Conservation (phyloP, 768 basidiomycete genomes). For the Leccinum pellstonianum region DNA sequence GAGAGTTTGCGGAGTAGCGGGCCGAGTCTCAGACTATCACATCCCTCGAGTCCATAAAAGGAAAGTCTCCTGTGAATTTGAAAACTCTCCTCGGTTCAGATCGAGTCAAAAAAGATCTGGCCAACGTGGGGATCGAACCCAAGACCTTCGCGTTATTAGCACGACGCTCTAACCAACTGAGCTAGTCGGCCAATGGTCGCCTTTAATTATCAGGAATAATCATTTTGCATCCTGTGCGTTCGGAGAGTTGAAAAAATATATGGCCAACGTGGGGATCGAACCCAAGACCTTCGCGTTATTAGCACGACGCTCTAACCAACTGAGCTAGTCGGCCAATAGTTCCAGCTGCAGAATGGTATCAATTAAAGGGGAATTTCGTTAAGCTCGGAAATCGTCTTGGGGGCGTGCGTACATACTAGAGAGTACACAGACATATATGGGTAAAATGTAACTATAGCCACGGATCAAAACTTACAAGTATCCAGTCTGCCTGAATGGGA, state of each 20-base stretch:
- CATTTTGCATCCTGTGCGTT: no score
- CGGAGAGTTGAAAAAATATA: no score
- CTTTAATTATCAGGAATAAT: accelerated
- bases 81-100: background rate
- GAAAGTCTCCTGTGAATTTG: background rate
- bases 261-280: slow-evolving; percentile 81
- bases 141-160: slow-evolving; percentile 78
- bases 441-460: no score
- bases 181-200: slow-evolving; percentile 45
- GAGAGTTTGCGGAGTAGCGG: slow-evolving; percentile 13
- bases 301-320: slow-evolving; percentile 93
- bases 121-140: slow-evolving; percentile 81
- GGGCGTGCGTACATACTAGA: no score
- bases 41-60: slow-evolving; percentile 20
- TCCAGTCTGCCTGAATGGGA: no score
- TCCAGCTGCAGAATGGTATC: no score
- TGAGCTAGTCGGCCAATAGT: slow-evolving; percentile 78
- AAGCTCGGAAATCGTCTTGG: no score
- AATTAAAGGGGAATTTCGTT: slow-evolving; percentile 7
- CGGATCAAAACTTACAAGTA: no score
- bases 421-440: no score
- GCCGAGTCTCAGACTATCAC: slow-evolving; percentile 22
- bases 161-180: slow-evolving; percentile 94
- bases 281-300: slow-evolving; percentile 77
- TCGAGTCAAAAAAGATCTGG: slow-evolving; percentile 35